Conservation (phyloP, 2,329 filamentous ascomycete genomes). For the Neofusicoccum cordaticola region DNA sequence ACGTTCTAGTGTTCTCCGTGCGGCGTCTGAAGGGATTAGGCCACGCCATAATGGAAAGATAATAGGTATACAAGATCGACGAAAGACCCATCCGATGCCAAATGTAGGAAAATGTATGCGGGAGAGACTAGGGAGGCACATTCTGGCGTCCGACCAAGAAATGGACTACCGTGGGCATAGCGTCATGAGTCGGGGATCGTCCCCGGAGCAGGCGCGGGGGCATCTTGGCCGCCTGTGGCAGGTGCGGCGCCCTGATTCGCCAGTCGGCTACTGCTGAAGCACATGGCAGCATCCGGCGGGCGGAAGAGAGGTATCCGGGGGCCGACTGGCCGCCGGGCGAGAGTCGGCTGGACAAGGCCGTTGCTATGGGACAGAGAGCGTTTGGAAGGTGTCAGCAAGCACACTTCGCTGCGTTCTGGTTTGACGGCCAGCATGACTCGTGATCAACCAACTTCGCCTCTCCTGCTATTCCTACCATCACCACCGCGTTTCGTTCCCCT, state of each 20-base stretch:
- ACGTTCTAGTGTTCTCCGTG: conserved; percentile 45
- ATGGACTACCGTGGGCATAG: background rate
- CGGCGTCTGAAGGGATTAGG: conserved; percentile 42
- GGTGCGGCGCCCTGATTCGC: background rate
- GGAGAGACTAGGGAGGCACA: background rate
- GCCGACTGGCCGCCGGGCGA: background rate
- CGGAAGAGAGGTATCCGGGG: background rate
- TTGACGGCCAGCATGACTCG: too few relatives aligned
- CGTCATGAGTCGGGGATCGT: conserved; percentile 7
- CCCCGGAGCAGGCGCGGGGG: background rate
- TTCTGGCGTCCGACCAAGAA: background rate
- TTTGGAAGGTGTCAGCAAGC: background rate
- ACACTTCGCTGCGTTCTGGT: background rate
- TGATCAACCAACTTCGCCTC: too few relatives aligned
- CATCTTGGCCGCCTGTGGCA: background rate
- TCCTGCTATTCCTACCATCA: background rate
- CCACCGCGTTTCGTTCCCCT: background rate
- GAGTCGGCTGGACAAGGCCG: background rate
- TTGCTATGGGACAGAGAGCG: background rate
- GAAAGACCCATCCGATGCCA: background rate
- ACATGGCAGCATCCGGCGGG: background rate
- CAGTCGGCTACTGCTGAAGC: background rate
- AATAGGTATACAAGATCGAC: background rate
- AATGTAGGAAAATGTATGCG: background rate
- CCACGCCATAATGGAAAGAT: conserved; percentile 37